These are phyloP conservation scores for Emericellopsis atlantica DNA, from an alignment of 2,329 filamentous ascomycete genomes.

Conservation along the genomic window DNA sequence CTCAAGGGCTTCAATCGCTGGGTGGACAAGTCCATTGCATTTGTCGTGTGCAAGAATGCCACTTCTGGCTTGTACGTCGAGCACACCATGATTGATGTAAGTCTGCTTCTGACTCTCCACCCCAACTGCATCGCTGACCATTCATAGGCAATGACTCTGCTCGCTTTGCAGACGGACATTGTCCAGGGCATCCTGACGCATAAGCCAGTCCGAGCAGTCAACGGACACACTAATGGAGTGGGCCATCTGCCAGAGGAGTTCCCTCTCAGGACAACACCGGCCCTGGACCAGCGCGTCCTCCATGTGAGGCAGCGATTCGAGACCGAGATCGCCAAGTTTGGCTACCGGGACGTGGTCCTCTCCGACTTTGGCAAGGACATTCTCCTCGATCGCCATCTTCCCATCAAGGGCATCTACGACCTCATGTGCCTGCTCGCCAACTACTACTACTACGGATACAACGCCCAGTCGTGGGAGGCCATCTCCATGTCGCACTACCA, in stretches of 20 bases:
- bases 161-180: neutral
- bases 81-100: constrained; percentile 5
- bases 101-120: neutral
- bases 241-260: neutral
- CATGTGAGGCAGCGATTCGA: neutral
- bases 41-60: constrained; percentile 5
- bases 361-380: neutral
- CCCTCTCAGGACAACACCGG: neutral
- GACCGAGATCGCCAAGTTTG: neutral
- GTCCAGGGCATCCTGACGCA: too few species aligned
- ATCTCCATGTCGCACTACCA: constrained; percentile 3
- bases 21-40: constrained; percentile 5
- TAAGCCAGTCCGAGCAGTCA: neutral
- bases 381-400: neutral
- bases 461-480: neutral
- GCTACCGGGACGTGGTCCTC: neutral
- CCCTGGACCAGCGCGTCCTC: neutral
- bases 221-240: neutral
- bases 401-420: neutral
- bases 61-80: constrained; percentile 3
- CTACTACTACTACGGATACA: neutral
- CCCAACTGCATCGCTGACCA: neutral
- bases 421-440: neutral
- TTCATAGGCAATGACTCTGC: neutral
- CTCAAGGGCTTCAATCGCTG: constrained; percentile 6